Conservation (phyloP, 179 eudicot species). For the Corrigiola litoralis region DNA sequence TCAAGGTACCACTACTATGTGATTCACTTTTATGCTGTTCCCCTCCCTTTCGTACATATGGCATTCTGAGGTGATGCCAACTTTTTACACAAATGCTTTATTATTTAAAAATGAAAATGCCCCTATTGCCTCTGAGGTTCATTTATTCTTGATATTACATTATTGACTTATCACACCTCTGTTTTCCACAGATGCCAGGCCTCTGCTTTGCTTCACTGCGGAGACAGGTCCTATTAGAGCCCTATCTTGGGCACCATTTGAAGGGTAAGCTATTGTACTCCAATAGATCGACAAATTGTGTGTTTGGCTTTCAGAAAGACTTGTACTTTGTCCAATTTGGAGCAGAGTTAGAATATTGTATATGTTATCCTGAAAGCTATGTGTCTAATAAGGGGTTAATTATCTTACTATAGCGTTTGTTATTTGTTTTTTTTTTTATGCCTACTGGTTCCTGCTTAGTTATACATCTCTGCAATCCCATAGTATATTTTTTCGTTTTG, state of each 20-base stretch:
- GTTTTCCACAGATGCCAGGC: conserved; percentile 60
- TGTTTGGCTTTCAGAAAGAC: not conserved
- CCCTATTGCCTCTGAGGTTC: not conserved
- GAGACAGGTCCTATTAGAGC: conserved; percentile 88
- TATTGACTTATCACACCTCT: conserved; percentile 14
- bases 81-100: not conserved
- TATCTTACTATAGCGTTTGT: not conserved
- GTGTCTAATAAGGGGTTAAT: too few relatives aligned
- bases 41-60: not conserved
- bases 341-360: not conserved
- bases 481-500: too few relatives aligned
- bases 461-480: too few relatives aligned
- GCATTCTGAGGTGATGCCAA: not conserved
- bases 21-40: not conserved
- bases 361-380: too few relatives aligned
- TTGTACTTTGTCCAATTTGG: not conserved
- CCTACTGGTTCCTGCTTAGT: too few relatives aligned
- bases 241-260: conserved; percentile 85
- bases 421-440: not conserved
- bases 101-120: not conserved
- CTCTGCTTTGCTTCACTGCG: conserved; percentile 86
- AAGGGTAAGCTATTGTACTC: conserved; percentile 68
- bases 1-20: conserved; percentile 45
- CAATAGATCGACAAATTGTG: too few relatives aligned
- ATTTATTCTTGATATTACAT: conserved; percentile 1